Base-by-base conservation (phyloP, 73 alveolate species). In the Durusdinium trenchii region DNA sequence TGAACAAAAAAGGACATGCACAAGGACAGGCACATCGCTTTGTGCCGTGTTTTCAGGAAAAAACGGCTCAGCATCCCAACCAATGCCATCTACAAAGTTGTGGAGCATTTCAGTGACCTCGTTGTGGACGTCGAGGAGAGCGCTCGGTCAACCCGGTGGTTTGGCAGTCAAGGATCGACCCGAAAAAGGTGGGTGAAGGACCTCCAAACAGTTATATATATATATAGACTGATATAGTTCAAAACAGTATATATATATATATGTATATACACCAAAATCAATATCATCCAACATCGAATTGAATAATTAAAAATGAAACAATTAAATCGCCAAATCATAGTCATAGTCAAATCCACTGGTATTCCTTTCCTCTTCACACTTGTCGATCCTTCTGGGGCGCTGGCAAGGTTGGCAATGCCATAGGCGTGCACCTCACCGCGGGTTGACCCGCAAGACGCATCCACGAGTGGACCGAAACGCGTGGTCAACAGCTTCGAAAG, bases 81-180 rank as follows among this genome's bases (percentile, higher is more conserved):
- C 38, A n/a, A 91, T 67, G 45, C 98, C 98, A n/a, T 91, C 98
- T 54, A 91, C 89, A 28, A 91, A 91, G 98, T 91, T 91, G 85
- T 91, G 98, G 61, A 91, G 23, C 98, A 91, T 91, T 60, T 91
- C 98, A 0, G 89, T 87, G 50, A 60, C 95, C 95, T 87, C 6
- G 42, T 3, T 42, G 48, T 4, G 50, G 50, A 54, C 48, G n/a
- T n/a, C n/a, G 26, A 73, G 40, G 10, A 20, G 43, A 5, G 78
- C 36, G 40, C 78, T 5, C 14, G 78, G 36, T 64, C 43, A 35
- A 20, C 78, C 78, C 78, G 30, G 35, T 14, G 78, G 43, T 64
- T 9, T 5, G 40, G 7, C n/a, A n/a, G n/a, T n/a, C n/a, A n/a
- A n/a, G n/a, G n/a, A n/a, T n/a, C n/a, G n/a, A n/a, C n/a, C n/a